phyloP scores from a whole-genome alignment of 768 basidiomycete genomes.

The Termitomyces sp. region DNA sequence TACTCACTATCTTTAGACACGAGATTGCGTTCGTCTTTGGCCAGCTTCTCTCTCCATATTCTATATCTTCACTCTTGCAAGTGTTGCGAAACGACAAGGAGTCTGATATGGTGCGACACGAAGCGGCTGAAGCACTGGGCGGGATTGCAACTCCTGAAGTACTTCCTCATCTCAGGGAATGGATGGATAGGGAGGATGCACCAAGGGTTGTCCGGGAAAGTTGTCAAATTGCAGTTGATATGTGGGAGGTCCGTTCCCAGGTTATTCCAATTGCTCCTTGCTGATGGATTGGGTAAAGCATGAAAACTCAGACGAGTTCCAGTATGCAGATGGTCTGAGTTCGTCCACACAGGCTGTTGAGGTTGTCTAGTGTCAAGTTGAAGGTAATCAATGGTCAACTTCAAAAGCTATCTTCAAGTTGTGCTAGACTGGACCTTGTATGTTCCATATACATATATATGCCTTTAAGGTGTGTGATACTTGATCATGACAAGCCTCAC shows the following conservation, averaged over 20 bases:
- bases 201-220: conserved; percentile 93
- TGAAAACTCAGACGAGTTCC: conserved; percentile 79
- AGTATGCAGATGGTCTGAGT: conserved; percentile 59
- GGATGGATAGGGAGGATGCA: conserved; percentile 74
- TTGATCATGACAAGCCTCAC: background rate
- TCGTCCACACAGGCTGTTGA: conserved; percentile 6
- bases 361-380: background rate
- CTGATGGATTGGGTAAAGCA: conserved; percentile 41
- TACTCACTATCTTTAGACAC: conserved; percentile 52
- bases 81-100: conserved; percentile 75
- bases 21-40: conserved; percentile 99
- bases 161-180: conserved; percentile 81
- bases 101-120: conserved; percentile 97
- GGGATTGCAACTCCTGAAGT: conserved; percentile 95
- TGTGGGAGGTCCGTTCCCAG: conserved; percentile 80
- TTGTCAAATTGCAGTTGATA: conserved; percentile 94
- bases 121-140: conserved; percentile 98
- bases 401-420: background rate
- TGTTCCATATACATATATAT: background rate
- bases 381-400: background rate
- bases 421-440: background rate
- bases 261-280: background rate
- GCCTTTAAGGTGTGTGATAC: background rate
- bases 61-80: conserved; percentile 79
- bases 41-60: conserved; percentile 85